Evolutionary conservation across 305 asterid species (phyloP).

Genomic region (Petunia hybrid): DNA sequence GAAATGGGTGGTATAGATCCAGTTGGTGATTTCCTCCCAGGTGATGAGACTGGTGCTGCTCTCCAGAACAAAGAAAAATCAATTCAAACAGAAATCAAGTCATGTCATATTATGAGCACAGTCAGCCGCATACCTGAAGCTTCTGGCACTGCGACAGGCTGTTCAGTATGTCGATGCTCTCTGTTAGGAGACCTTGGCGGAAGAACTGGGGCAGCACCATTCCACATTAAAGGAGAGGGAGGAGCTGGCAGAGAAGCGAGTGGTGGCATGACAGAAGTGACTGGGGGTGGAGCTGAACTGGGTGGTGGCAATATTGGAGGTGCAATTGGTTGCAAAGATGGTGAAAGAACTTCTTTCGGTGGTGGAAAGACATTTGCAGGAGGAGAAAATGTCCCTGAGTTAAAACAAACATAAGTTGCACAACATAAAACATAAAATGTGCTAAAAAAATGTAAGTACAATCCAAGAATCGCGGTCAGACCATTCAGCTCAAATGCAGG

Average conservation of each 20-base stretch:
- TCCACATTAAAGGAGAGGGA: constrained; percentile 28
- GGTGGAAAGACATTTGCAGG: constrained; percentile 58
- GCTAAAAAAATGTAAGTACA: constrained; percentile 13
- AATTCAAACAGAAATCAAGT: constrained; percentile 37
- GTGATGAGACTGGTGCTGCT: constrained; percentile 60
- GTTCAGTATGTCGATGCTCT: constrained; percentile 38
- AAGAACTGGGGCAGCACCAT: constrained; percentile 39
- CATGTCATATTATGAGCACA: constrained; percentile 34
- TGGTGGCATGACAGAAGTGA: constrained; percentile 24
- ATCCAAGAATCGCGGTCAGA: constrained; percentile 34
- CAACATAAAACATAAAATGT: constrained; percentile 23
- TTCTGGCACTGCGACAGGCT: constrained; percentile 52
- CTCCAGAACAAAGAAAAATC: constrained; percentile 38
- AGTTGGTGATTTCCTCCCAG: constrained; percentile 60
- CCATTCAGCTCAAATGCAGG: constrained; percentile 56
- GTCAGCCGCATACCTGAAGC: constrained; percentile 65
- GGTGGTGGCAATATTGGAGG: constrained; percentile 49
- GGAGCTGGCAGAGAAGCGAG: constrained; percentile 13
- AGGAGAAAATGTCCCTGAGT: constrained; percentile 50
- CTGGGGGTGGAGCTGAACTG: constrained; percentile 44
- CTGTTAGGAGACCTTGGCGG: constrained; percentile 45
- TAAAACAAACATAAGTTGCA: constrained; percentile 3
- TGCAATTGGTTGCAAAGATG: constrained; percentile 50
- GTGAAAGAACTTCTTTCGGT: constrained; percentile 40
- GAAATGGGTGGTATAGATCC: constrained; percentile 57